phyloP scores from a whole-genome alignment of 2,329 filamentous ascomycete species.

The Monosporascus sp. region DNA sequence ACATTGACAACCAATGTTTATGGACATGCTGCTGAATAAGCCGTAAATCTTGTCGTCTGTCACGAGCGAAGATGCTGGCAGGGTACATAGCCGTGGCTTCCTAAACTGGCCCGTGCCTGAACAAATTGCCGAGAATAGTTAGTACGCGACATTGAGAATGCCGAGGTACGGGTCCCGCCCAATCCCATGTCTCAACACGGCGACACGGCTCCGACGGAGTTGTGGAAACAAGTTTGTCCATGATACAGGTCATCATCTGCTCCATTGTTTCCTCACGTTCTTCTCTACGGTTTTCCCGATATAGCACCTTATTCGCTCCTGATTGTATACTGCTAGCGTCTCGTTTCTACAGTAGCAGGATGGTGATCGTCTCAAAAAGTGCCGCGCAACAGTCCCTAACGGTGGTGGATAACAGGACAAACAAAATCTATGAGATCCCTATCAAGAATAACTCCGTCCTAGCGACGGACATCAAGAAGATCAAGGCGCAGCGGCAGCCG shows the following conservation, averaged over 20 bases:
- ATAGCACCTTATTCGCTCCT: background rate
- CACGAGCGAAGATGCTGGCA: background rate
- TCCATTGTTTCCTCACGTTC: background rate
- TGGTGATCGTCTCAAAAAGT: constrained; percentile 23
- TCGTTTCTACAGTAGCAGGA: constrained; percentile 5
- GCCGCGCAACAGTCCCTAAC: constrained; percentile 30
- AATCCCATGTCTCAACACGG: background rate
- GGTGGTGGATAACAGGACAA: constrained; percentile 45
- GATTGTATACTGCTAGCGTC: background rate
- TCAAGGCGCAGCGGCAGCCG: constrained; percentile 30
- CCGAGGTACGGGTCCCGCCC: background rate
- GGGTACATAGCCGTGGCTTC: no score
- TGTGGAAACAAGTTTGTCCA: background rate
- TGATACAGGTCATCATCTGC: background rate
- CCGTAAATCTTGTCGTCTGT: background rate
- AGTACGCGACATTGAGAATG: background rate
- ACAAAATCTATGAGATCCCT: constrained; percentile 42
- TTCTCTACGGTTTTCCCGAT: background rate
- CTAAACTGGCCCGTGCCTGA: background rate
- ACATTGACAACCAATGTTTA: no score
- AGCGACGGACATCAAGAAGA: constrained; percentile 48
- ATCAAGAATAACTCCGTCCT: constrained; percentile 45
- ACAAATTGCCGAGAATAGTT: background rate
- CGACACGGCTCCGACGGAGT: background rate
- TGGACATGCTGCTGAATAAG: background rate